Conservation (phyloP, 2,329 filamentous ascomycete species). For the Nannizziopsis arthrosporioides region DNA sequence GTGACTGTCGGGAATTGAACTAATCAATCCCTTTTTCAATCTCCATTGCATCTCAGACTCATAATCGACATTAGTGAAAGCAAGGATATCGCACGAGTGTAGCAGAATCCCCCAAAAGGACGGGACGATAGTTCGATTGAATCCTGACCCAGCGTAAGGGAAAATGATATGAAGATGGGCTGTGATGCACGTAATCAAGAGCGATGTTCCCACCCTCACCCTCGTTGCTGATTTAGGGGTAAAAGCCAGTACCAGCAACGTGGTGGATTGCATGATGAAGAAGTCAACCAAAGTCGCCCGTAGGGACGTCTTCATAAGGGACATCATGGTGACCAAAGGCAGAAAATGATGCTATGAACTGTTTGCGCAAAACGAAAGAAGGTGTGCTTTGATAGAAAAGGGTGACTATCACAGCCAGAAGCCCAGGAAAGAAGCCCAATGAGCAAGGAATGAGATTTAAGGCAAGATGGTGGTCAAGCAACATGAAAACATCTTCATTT, state of each 20-base stretch:
- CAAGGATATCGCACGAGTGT: not conserved
- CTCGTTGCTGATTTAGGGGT: not conserved
- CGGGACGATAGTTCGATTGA: not conserved
- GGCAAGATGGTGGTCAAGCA: too few relatives aligned
- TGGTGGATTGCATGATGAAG: not conserved
- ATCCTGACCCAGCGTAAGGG: not conserved
- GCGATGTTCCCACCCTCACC: not conserved
- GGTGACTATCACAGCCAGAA: too few relatives aligned
- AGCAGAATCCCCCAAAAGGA: not conserved
- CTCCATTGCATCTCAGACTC: slow-evolving; percentile 4
- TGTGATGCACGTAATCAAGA: not conserved
- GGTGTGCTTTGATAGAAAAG: too few relatives aligned
- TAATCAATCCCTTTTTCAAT: not conserved
- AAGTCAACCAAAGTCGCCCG: slow-evolving; percentile 1
- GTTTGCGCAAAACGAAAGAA: not conserved
- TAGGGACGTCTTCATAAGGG: not conserved
- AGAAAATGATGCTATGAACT: not conserved
- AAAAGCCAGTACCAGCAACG: not conserved
- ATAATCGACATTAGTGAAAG: not conserved
- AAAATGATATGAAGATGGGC: not conserved
- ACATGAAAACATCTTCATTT: too few relatives aligned
- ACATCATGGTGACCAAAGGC: not conserved
- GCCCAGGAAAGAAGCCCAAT: too few relatives aligned
- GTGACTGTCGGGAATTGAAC: not conserved
- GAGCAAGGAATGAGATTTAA: too few relatives aligned